phyloP scores from a whole-genome alignment of 371 early-diverging fungal species.

The Paraphysoderma sedebokerense region DNA sequence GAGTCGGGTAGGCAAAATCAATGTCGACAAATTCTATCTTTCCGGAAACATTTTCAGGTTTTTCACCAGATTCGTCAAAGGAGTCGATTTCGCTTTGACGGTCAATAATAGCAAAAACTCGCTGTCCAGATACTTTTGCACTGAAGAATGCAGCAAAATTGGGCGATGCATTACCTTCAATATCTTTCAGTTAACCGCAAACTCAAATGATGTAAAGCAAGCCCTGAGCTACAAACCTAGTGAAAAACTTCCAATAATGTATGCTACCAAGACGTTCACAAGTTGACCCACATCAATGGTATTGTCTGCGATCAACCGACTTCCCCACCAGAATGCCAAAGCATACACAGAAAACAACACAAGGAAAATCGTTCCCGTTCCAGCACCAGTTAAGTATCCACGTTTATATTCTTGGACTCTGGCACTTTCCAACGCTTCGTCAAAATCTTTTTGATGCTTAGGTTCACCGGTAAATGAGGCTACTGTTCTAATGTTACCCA shows the following conservation, averaged over 20 bases:
- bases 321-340: constrained; percentile 45
- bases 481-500: constrained; percentile 31
- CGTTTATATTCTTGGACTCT: constrained; percentile 24
- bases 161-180: constrained; percentile 41
- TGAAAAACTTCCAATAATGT: no score
- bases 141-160: constrained; percentile 34
- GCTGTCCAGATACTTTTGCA: constrained; percentile 44
- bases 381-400: constrained; percentile 25
- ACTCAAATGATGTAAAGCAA: no score
- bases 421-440: constrained; percentile 18
- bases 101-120: constrained; percentile 59
- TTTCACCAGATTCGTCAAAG: constrained; percentile 1
- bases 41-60: constrained; percentile 11
- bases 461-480: constrained; percentile 22
- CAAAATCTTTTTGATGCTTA: constrained; percentile 31
- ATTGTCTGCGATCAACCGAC: constrained; percentile 23
- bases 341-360: constrained; percentile 19
- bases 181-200: no score
- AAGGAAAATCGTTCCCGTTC: constrained; percentile 22
- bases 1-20: constrained; percentile 29
- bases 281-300: constrained; percentile 15
- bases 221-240: no score
- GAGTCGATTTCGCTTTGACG: constrained; percentile 47
- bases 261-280: constrained; percentile 40
- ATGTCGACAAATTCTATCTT: constrained; percentile 13